These are phyloP conservation scores for Dictyostelium brefeldianum DNA, from an alignment of 78 protist genomes.

Conservation along the genomic window DNA sequence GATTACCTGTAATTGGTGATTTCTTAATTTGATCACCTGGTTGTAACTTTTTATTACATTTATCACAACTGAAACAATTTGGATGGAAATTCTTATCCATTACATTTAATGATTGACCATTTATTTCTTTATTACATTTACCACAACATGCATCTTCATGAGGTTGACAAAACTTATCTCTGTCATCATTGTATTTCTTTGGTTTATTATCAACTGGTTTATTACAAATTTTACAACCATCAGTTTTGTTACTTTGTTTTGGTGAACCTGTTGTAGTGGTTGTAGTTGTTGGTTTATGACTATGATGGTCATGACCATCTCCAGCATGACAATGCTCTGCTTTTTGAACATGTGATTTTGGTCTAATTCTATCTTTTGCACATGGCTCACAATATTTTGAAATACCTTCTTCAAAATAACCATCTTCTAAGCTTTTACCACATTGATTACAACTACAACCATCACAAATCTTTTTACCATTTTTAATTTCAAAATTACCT, in stretches of 20 bases:
- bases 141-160: conserved; percentile 71
- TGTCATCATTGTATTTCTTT: conserved; percentile 28
- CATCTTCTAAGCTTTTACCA: conserved; percentile 44
- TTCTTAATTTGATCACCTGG: conserved; percentile 39
- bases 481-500: background rate
- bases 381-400: conserved; percentile 65
- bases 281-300: background rate
- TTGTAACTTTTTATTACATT: conserved; percentile 22
- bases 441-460: conserved; percentile 38
- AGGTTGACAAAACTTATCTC: conserved; percentile 59
- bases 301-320: conserved; percentile 10
- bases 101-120: conserved; percentile 19
- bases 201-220: conserved; percentile 34
- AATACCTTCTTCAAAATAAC: conserved; percentile 54
- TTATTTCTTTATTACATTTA: conserved; percentile 43
- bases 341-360: background rate
- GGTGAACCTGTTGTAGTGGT: background rate
- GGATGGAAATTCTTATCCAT: conserved; percentile 52
- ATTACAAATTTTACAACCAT: conserved; percentile 35
- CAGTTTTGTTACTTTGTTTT: background rate
- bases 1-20: conserved; percentile 35
- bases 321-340: background rate
- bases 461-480: conserved; percentile 68
- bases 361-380: conserved; percentile 2
- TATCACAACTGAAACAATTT: conserved; percentile 48